phyloP scores from a whole-genome alignment of 805 yeast genomes.

The Wickerhamomyces alni region DNA sequence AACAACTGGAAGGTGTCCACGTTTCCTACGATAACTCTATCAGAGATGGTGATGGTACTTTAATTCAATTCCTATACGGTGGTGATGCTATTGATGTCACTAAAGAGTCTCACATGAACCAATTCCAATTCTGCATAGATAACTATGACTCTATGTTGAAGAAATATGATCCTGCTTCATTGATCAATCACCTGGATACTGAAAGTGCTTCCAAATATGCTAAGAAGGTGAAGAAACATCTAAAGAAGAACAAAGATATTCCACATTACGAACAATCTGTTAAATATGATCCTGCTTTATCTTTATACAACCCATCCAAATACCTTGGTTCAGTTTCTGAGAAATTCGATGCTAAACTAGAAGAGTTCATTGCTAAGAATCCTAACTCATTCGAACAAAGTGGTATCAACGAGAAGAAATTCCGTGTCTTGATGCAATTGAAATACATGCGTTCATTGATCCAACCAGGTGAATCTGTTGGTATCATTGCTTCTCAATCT shows the following conservation, averaged over 20 bases:
- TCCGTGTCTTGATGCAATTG: conserved; percentile 95
- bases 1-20: conserved; percentile 96
- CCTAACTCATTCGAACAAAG: conserved; percentile 46
- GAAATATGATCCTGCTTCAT: conserved; percentile 79
- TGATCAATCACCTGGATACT: conserved; percentile 70
- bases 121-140: conserved; percentile 88
- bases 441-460: conserved; percentile 95
- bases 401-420: conserved; percentile 66
- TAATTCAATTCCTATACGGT: conserved; percentile 93
- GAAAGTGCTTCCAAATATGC: conserved; percentile 74
- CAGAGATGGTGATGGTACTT: conserved; percentile 90
- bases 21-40: conserved; percentile 91
- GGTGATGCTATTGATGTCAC: conserved; percentile 96
- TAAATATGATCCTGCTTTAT: conserved; percentile 84
- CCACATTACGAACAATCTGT: conserved; percentile 57
- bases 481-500: conserved; percentile 96
- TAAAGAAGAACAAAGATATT: conserved; percentile 54
- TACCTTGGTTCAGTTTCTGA: conserved; percentile 93
- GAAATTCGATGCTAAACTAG: conserved; percentile 75
- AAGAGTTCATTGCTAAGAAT: conserved; percentile 55
- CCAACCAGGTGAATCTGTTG: conserved; percentile 97
- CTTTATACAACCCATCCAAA: conserved; percentile 82
- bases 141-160: conserved; percentile 82
- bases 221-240: conserved; percentile 73
- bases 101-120: conserved; percentile 88